A percentile compares a stretch with the other conserved stretches of the same genome.
These are phyloP conservation scores for Aspergillus panamensis DNA, from an alignment of 495 filamentous ascomycete species.

Conservation along the genomic window DNA sequence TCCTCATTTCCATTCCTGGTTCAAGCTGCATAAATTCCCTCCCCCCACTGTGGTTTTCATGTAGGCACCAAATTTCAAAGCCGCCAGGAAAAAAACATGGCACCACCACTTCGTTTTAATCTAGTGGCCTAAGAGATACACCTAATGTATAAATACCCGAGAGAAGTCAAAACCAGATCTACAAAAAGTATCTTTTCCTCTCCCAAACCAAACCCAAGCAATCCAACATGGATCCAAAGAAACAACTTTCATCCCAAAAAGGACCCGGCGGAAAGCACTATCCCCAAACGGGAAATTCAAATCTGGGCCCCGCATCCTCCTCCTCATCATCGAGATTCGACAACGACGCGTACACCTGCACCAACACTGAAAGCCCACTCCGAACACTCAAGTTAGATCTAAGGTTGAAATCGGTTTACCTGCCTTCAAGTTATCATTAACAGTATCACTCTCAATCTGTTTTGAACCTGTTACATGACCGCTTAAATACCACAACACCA, in stretches of 20 bases:
- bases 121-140: not conserved
- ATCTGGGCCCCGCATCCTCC: slow-evolving; percentile 5
- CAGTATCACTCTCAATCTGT: not conserved
- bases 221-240: not conserved
- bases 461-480: not conserved
- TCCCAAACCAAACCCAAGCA: not conserved
- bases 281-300: not conserved
- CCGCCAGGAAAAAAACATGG: not conserved
- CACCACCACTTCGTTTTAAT: too few relatives aligned
- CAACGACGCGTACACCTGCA: slow-evolving; percentile 4
- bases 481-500: not conserved
- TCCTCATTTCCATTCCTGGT: not conserved
- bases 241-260: not conserved
- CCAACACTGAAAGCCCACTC: not conserved
- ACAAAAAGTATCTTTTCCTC: not conserved
- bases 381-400: slow-evolving; percentile 1
- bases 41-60: not conserved
- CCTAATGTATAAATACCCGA: not conserved
- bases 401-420: not conserved
- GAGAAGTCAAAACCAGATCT: not conserved
- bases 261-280: not conserved
- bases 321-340: slow-evolving; percentile 6
- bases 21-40: not conserved
- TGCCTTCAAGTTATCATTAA: not conserved
- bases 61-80: not conserved